Conservation (phyloP, 208 protist species). For the Trypanosoma vivax region DNA sequence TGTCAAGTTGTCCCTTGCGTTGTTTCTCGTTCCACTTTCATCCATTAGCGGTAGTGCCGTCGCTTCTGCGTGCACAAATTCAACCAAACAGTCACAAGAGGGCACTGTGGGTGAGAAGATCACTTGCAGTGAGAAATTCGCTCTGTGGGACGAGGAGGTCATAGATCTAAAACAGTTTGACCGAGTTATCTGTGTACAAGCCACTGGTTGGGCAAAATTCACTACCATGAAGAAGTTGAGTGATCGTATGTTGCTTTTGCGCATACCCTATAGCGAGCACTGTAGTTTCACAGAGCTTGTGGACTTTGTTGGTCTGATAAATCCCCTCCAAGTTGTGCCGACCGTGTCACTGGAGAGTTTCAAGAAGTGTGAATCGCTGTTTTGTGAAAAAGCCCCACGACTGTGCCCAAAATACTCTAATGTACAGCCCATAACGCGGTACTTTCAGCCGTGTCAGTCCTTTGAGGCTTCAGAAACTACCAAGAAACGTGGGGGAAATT, state of each 20-base stretch:
- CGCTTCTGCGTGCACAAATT: conserved; percentile 10
- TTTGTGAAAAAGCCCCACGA: conserved; percentile 58
- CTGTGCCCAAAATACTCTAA: conserved; percentile 39
- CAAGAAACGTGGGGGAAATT: background rate
- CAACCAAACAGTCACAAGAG: conserved; percentile 2
- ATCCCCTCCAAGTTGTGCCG: conserved; percentile 56
- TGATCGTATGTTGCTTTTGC: conserved; percentile 27
- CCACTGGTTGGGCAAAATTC: conserved; percentile 75
- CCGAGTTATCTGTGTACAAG: conserved; percentile 59
- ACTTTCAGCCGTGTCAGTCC: conserved; percentile 18
- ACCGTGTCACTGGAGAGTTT: conserved; percentile 74
- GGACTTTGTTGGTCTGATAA: conserved; percentile 67
- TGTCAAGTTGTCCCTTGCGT: conserved; percentile 17
- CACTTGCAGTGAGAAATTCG: conserved; percentile 2
- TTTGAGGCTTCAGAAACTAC: background rate
- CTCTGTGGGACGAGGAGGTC: conserved; percentile 29
- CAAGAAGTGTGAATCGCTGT: conserved; percentile 51
- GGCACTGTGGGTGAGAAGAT: background rate
- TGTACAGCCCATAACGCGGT: conserved; percentile 60
- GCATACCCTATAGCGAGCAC: conserved; percentile 86
- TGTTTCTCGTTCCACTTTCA: conserved; percentile 44
- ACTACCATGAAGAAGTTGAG: conserved; percentile 16
- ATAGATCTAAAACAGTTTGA: conserved; percentile 48
- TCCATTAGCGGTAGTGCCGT: conserved; percentile 26
- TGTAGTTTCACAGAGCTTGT: conserved; percentile 77